Base-by-base conservation (phyloP, 169 alveolate species). In the Eimeria maxima region DNA sequence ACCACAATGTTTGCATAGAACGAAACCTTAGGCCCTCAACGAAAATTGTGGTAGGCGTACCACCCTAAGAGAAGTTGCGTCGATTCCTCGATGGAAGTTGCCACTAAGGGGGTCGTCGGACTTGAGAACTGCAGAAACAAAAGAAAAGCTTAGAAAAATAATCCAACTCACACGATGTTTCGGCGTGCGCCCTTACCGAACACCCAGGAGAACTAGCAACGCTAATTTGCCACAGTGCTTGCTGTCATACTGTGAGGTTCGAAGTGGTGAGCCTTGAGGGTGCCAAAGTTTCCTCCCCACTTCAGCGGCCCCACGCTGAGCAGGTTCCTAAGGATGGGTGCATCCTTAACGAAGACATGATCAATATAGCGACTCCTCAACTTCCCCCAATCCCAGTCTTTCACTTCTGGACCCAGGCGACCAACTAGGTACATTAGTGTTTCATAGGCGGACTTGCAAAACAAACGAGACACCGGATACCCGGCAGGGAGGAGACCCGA, bases 261-360 rank as follows among this genome's bases (percentile, higher is more conserved):
- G 74, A 33, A 74, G 95, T 63, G 90, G 91, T 92, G 95, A 22
- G 95, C 95, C 44, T 74, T 74, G 24, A 92, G 50, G 22, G 95
- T 92, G 91, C 92, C 95, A 74, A 38, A 78, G 81, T 78, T 92
- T 8, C 95, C 95, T 24, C 95, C 95, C 95, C 95, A 92, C 57
- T 84, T 55, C 55, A 76, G 57, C 6, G 95, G 95, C 44, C 95
- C 95, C 42, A 92, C 76, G 60, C 91, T 20, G 18, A 84, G 67
- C 6, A 84, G 69, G 78, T 92, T 89, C 44, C 92, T 67, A 4
- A 92, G 95, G 16, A 78, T 33, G n/a, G 92, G 95, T 20, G 47
- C 92, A 14, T 69, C 95, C 53, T 16, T 74, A 45, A 29, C 90
- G 45, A 92, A 65, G 42, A 78, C 20, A 57, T 92, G 95, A n/a